Evolutionary conservation across 768 basidiomycete genomes (phyloP), one percentile per base, ranked within the genome.

Genomic region (Sporobolomyces pararoseus): DNA sequence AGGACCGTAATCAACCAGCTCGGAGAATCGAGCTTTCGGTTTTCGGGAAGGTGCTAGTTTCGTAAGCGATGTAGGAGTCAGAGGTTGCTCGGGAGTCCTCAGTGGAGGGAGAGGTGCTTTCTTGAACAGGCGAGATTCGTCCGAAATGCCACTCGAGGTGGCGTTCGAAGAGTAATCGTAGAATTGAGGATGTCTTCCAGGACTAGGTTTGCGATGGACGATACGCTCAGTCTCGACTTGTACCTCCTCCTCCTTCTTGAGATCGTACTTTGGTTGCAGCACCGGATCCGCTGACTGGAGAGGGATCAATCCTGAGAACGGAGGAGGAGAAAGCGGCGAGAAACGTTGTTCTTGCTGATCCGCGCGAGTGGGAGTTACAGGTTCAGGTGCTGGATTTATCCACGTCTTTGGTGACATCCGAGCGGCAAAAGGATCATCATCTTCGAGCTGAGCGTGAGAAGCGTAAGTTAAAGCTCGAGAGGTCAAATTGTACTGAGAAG

Each of bases 391-490:
- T n/a, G n/a, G n/a, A n/a, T n/a, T n/a, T 13, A 47, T 10, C 46
- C 46, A 47, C 16, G 46, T 47, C 14, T 16, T n/a, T 27, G 50
- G 7, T 29, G 21, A 51, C 17, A 7, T n/a, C 17, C 25, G n/a
- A 51, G 25, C 50, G 19, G 51, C 51, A 19, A 54, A 54, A 54
- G 53, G 53, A 21, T 54, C 53, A 21, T 54, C 53, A 9, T 54
- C 53, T 27, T 54, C 53, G 31, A 54, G 53, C 53, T 54, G 21
- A 4, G 46, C 39, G 9, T 17, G 39, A 9, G 17, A 42, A 47
- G 46, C 6, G 14, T 7, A 47, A 7, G 46, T 47, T 23, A 23
- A 21, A 13, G 10, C 21, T 47, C 10, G 12, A 47, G 46, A 13
- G 21, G 21, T 47, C 10, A 42, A 10, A 9, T 42, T 42, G 9